These are phyloP conservation scores for Elongisporangium undulatum DNA, from an alignment of 352 stramenopile genomes.

Conservation along the genomic window DNA sequence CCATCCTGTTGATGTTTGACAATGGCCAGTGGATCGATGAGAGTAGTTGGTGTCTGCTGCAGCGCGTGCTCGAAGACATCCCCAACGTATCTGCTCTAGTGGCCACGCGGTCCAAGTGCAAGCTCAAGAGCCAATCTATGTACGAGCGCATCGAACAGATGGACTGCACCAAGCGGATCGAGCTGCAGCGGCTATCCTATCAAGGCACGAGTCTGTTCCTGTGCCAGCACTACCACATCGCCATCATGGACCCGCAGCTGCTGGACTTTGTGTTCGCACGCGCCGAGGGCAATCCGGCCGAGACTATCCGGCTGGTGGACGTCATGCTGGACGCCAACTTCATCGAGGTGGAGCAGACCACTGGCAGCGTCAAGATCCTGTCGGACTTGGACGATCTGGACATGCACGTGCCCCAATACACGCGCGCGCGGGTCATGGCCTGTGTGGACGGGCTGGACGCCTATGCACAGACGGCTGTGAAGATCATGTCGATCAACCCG, in stretches of 20 bases:
- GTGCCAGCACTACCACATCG: constrained; percentile 73
- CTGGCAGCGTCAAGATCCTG: constrained; percentile 53
- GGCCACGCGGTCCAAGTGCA: constrained; percentile 21
- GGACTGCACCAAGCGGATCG: constrained; percentile 32
- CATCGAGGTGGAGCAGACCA: constrained; percentile 41
- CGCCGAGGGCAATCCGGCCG: constrained; percentile 61
- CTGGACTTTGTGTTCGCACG: constrained; percentile 68
- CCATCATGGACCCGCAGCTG: constrained; percentile 77
- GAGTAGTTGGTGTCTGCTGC: constrained; percentile 50
- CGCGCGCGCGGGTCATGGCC: constrained; percentile 63
- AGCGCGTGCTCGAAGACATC: constrained; percentile 50
- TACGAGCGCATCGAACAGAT: constrained; percentile 36
- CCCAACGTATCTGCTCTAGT: constrained; percentile 57
- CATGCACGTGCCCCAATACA: constrained; percentile 69
- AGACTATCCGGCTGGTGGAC: constrained; percentile 61
- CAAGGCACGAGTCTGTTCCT: constrained; percentile 71
- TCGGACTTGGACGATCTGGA: constrained; percentile 74
- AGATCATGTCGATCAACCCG: constrained; percentile 61
- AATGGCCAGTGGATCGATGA: constrained; percentile 78
- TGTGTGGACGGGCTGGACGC: constrained; percentile 51
- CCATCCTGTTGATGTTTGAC: constrained; percentile 67
- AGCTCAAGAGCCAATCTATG: constrained; percentile 11
- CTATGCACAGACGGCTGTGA: constrained; percentile 56
- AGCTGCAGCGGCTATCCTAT: constrained; percentile 54
- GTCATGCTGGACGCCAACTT: constrained; percentile 70